Evolutionary conservation across 2,329 filamentous ascomycete genomes (phyloP).

Genomic region (Exophiala oligosperma): DNA sequence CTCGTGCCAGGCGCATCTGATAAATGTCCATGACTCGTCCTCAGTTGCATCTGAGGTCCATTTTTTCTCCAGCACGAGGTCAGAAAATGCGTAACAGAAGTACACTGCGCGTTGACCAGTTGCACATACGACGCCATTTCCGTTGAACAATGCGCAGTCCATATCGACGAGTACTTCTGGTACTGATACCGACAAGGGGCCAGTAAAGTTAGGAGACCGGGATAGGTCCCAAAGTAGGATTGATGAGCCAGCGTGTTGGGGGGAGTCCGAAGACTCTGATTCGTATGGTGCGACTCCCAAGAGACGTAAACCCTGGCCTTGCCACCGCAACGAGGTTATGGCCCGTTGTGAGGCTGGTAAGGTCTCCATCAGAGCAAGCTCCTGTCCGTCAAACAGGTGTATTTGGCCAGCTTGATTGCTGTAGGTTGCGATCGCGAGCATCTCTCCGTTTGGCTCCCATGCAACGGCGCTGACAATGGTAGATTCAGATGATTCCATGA

Average conservation of each 20-base stretch:
- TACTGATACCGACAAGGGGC: constrained; percentile 26
- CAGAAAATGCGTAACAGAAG: constrained; percentile 23
- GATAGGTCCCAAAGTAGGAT: constrained; percentile 45
- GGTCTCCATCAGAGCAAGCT: constrained; percentile 43
- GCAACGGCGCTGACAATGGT: constrained; percentile 45
- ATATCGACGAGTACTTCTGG: constrained; percentile 42
- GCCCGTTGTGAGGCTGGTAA: constrained; percentile 46
- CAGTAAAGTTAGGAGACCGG: constrained; percentile 14
- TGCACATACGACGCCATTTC: constrained; percentile 36
- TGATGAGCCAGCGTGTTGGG: constrained; percentile 16
- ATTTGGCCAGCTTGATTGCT: constrained; percentile 44
- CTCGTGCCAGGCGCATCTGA: constrained; percentile 36
- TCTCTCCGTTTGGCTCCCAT: constrained; percentile 46
- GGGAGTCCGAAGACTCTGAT: constrained; percentile 19
- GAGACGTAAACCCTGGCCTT: constrained; percentile 39
- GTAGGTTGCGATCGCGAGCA: constrained; percentile 49
- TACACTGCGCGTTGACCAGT: constrained; percentile 28
- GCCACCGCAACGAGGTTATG: constrained; percentile 46
- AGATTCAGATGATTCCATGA: constrained; percentile 15
- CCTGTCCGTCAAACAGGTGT: constrained; percentile 45
- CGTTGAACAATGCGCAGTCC: constrained; percentile 42
- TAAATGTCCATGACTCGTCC: constrained; percentile 42
- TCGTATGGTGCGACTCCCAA: constrained; percentile 46
- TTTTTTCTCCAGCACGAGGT: constrained; percentile 24
- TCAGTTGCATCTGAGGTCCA: constrained; percentile 17